Percentiles rank a stretch among this genome's conserved stretches.
Evolutionary conservation across 177 flowering plant species (phyloP).

Genomic region (Vitis hybrid): DNA sequence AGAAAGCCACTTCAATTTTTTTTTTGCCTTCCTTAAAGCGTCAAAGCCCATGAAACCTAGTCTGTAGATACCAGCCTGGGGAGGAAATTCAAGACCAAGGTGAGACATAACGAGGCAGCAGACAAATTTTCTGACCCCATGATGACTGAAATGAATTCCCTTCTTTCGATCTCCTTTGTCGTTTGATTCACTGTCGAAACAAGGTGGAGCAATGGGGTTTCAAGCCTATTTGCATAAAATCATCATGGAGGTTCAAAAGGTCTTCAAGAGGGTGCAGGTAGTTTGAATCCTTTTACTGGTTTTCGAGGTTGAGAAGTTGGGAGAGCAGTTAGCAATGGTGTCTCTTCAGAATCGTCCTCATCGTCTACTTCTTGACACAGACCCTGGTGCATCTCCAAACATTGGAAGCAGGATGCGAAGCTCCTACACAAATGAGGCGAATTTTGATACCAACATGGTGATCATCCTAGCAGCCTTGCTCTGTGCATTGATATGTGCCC

Average conservation of each 20-base stretch:
- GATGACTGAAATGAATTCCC: constrained; percentile 19
- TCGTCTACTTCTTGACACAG: constrained; percentile 28
- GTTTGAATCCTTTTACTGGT: neutral
- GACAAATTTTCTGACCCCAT: neutral
- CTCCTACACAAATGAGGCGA: constrained; percentile 25
- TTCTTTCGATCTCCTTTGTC: constrained; percentile 27
- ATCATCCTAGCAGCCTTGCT: constrained; percentile 55
- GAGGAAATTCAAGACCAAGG: neutral
- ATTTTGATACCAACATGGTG: constrained; percentile 59
- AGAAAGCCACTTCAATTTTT: neutral
- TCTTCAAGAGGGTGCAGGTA: neutral
- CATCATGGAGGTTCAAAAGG: neutral
- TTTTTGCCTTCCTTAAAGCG: too few species aligned
- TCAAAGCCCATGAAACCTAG: neutral
- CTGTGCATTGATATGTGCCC: constrained; percentile 49
- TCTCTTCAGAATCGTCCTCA: constrained; percentile 16
- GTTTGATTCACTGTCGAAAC: constrained; percentile 19
- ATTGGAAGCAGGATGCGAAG: constrained; percentile 17
- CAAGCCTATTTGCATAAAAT: constrained; percentile 12
- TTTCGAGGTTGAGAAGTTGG: neutral
- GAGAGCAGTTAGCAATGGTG: neutral
- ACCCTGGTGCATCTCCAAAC: constrained; percentile 5
- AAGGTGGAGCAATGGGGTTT: constrained; percentile 3
- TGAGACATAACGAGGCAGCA: neutral
- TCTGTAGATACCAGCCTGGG: neutral